Conservation (phyloP, 148 eudicot genomes). For the Limonium bicolor region DNA sequence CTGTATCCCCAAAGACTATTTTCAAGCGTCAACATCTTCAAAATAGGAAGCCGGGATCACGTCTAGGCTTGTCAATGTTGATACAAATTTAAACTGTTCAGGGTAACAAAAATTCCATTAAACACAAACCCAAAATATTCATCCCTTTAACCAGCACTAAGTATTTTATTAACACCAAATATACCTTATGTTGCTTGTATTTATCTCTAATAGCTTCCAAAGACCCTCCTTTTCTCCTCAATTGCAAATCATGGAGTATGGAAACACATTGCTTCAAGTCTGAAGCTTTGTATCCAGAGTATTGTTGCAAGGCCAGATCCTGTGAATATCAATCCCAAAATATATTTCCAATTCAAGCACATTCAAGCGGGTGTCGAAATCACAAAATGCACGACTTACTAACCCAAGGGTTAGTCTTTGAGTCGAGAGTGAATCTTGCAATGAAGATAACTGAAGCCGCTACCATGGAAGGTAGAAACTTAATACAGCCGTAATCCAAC, state of each 20-base stretch:
- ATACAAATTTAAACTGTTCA: slow-evolving; percentile 46
- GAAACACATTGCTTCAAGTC: slow-evolving; percentile 71
- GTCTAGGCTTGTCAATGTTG: slow-evolving; percentile 32
- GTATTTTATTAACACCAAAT: not conserved
- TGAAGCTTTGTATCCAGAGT: slow-evolving; percentile 55
- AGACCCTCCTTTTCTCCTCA: slow-evolving; percentile 35
- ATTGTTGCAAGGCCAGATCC: slow-evolving; percentile 36
- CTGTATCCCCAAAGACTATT: too few relatives aligned
- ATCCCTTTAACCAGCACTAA: not conserved
- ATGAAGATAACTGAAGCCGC: slow-evolving; percentile 57
- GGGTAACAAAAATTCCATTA: not conserved
- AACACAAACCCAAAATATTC: not conserved
- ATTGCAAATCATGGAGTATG: slow-evolving; percentile 63
- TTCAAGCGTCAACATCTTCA: slow-evolving; percentile 15
- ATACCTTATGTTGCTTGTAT: slow-evolving; percentile 81
- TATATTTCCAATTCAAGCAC: not conserved
- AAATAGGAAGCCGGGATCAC: slow-evolving; percentile 48
- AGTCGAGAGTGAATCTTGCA: slow-evolving; percentile 28
- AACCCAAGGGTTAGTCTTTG: slow-evolving; percentile 38
- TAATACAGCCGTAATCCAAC: slow-evolving; percentile 30
- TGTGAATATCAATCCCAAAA: slow-evolving; percentile 8
- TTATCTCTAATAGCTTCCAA: slow-evolving; percentile 60
- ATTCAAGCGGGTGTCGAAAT: not conserved
- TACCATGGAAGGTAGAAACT: slow-evolving; percentile 38
- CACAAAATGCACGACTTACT: too few relatives aligned